Evolutionary conservation across 495 filamentous ascomycete species (phyloP).

Genomic region (Aspergillus sclerotioniger): DNA sequence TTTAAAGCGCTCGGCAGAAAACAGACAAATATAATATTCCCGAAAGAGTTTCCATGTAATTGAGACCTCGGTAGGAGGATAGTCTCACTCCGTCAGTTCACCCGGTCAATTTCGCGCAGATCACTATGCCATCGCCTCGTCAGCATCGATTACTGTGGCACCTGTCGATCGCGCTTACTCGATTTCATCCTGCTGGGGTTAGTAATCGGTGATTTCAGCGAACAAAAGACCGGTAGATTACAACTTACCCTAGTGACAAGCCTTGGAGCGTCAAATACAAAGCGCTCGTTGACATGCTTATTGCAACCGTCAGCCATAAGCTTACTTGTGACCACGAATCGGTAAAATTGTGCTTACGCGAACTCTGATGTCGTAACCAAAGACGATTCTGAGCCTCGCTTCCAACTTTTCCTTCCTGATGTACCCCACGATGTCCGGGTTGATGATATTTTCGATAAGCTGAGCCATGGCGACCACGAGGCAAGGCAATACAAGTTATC

Average conservation of each 20-base stretch:
- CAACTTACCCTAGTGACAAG: conserved; percentile 8
- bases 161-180: conserved; percentile 8
- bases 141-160: background rate
- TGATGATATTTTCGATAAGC: conserved; percentile 7
- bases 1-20: background rate
- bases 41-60: too few species aligned
- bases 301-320: background rate
- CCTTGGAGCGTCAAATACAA: conserved; percentile 17
- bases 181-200: conserved; percentile 5
- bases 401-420: conserved; percentile 14
- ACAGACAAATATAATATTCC: too few species aligned
- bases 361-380: conserved; percentile 7
- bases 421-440: conserved; percentile 9
- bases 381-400: conserved; percentile 3
- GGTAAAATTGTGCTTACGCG: conserved; percentile 8
- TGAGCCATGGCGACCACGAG: background rate
- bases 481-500: background rate
- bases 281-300: conserved; percentile 16
- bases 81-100: conserved; percentile 2
- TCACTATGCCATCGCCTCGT: conserved; percentile 7
- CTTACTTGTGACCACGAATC: too few species aligned
- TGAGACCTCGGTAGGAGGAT: too few species aligned
- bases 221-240: background rate
- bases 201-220: background rate
- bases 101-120: conserved; percentile 9